Percentiles rank a stretch among this genome's conserved stretches.
Evolutionary conservation across 768 basidiomycete species (phyloP).

Genomic region (Cytidiella melzeri): DNA sequence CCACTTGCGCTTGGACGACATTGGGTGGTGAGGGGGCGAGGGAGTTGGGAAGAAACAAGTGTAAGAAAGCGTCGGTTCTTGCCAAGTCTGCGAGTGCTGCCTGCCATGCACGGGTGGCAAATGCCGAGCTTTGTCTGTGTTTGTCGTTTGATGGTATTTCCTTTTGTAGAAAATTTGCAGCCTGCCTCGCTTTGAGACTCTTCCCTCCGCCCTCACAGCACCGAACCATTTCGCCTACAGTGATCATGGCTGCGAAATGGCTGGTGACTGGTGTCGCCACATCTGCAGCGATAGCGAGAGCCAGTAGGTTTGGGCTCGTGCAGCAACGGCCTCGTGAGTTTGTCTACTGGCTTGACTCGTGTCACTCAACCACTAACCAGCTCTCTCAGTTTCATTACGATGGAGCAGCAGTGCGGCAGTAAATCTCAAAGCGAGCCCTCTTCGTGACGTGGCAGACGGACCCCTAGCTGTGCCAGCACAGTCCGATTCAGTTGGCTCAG

Average conservation of each 20-base stretch:
- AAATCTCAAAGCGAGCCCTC: neutral
- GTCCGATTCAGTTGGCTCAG: constrained; percentile 1
- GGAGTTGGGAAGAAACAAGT: neutral
- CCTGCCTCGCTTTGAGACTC: neutral
- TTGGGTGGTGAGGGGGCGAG: constrained; percentile 17
- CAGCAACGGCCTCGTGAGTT: constrained; percentile 1
- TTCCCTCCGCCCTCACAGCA: neutral
- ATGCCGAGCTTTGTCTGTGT: neutral
- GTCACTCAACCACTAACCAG: neutral
- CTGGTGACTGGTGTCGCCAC: constrained; percentile 8
- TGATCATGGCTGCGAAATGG: constrained; percentile 9
- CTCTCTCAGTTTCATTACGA: neutral
- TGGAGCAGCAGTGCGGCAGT: constrained; percentile 6
- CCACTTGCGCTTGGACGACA: constrained; percentile 81
- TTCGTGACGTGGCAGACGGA: neutral
- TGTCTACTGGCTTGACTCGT: neutral
- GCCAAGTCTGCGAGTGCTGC: too few species aligned
- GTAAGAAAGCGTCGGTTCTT: too few species aligned
- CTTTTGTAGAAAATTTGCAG: neutral
- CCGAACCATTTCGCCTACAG: neutral
- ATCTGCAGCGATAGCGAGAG: constrained; percentile 8
- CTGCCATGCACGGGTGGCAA: neutral
- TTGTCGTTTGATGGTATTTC: neutral
- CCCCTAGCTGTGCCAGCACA: neutral
- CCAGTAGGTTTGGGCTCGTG: constrained; percentile 14